phyloP scores from a whole-genome alignment of 441 rosid genomes.

The Arabidopsis lyrata region DNA sequence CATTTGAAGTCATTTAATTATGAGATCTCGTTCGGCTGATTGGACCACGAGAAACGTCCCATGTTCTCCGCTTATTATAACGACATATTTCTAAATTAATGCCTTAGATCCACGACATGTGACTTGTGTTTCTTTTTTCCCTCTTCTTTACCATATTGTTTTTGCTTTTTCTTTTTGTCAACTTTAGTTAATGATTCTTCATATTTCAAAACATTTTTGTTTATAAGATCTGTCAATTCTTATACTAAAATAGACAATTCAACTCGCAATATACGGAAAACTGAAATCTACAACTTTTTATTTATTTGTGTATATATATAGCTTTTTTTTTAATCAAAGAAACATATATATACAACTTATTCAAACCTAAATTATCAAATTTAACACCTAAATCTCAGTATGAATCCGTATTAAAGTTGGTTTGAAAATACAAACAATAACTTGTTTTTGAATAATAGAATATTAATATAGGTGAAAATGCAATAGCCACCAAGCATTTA shows the following conservation, averaged over 20 bases:
- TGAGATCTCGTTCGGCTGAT: constrained; percentile 32
- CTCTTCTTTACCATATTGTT: neutral
- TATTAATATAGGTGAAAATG: constrained; percentile 12
- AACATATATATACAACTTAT: no score
- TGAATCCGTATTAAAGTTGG: neutral
- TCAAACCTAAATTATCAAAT: no score
- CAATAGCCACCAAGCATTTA: constrained; percentile 15
- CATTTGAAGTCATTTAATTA: neutral
- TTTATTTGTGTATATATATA: neutral
- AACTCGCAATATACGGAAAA: neutral
- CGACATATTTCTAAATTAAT: constrained; percentile 3
- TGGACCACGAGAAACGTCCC: constrained; percentile 34
- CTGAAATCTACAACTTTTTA: neutral
- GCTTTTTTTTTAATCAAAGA: no score
- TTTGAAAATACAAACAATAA: neutral
- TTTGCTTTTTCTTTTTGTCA: neutral
- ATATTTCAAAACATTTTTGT: neutral
- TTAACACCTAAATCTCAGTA: neutral
- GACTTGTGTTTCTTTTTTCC: neutral
- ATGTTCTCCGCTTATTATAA: constrained; percentile 33
- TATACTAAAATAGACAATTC: neutral
- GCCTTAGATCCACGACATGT: constrained; percentile 24
- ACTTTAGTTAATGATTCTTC: neutral
- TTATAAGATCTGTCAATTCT: no score
- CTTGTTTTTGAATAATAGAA: neutral